These are phyloP conservation scores for Haberlea rhodopensis DNA, from an alignment of 257 asterid genomes.

Conservation along the genomic window DNA sequence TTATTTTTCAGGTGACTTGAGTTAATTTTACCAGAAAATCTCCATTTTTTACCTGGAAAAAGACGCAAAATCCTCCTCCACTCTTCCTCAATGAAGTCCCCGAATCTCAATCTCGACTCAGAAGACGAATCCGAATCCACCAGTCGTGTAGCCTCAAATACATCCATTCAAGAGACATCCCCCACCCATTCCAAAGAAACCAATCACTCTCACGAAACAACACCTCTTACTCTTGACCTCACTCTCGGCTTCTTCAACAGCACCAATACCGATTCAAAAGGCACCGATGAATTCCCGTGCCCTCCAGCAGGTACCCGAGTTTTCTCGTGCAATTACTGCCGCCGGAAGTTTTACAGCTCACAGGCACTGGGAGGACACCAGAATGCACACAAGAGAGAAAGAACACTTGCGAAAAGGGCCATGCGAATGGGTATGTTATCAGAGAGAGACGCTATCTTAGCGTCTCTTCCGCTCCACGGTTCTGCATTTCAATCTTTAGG, in stretches of 20 bases:
- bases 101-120: constrained; percentile 50
- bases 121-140: constrained; percentile 78
- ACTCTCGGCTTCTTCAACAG: constrained; percentile 54
- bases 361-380: constrained; percentile 98
- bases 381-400: constrained; percentile 89
- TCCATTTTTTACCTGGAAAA: not conserved
- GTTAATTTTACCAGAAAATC: not conserved
- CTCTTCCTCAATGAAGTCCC: constrained; percentile 44
- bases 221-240: constrained; percentile 61
- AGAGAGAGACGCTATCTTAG: constrained; percentile 74
- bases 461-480: constrained; percentile 82
- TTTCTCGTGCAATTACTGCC: constrained; percentile 90
- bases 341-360: constrained; percentile 87
- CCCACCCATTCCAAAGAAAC: constrained; percentile 43
- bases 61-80: not conserved
- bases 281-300: constrained; percentile 17
- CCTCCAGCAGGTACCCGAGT: constrained; percentile 52
- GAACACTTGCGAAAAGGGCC: constrained; percentile 85
- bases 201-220: constrained; percentile 25
- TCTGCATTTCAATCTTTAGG: constrained; percentile 68
- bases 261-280: constrained; percentile 28
- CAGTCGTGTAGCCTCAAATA: constrained; percentile 65
- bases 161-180: constrained; percentile 45
- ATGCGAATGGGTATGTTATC: constrained; percentile 84
- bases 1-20: constrained; percentile 17